Evolutionary conservation across 768 basidiomycete species (phyloP).

Genomic region (Rhodotorula diobovata): DNA sequence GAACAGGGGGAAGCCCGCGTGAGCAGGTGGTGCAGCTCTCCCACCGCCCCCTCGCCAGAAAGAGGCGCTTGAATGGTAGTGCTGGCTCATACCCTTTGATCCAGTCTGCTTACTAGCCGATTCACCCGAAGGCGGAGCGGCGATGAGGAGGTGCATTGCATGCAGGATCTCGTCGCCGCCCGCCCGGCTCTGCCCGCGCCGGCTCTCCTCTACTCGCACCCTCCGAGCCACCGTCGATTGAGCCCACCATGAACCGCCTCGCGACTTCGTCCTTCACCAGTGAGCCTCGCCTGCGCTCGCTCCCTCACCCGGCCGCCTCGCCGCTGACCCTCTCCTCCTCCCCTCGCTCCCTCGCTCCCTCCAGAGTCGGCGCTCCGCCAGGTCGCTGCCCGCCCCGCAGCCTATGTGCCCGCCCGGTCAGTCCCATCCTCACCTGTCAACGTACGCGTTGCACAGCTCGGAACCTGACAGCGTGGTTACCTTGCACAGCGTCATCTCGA

Average conservation of each 20-base stretch:
- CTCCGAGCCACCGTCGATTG: background rate
- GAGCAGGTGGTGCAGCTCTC: too few relatives aligned
- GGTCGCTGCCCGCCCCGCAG: conserved; percentile 4
- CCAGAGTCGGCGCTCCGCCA: conserved; percentile 16
- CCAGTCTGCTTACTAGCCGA: too few relatives aligned
- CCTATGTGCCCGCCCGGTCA: conserved; percentile 12
- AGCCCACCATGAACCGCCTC: background rate
- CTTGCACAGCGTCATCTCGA: conserved; percentile 42
- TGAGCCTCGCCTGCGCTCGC: background rate
- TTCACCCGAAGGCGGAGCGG: too few relatives aligned
- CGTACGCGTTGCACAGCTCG: too few relatives aligned
- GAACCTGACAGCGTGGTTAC: too few relatives aligned
- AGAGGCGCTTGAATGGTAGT: too few relatives aligned
- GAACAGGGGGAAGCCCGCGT: too few relatives aligned
- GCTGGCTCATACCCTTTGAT: too few relatives aligned
- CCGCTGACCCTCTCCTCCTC: background rate
- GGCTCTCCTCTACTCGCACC: background rate
- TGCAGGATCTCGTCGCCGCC: too few relatives aligned
- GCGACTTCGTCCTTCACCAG: conserved; percentile 11
- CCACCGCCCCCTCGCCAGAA: too few relatives aligned
- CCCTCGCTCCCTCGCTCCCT: background rate
- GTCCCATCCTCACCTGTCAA: background rate
- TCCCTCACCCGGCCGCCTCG: background rate
- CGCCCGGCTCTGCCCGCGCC: too few relatives aligned
- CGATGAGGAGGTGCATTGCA: too few relatives aligned